A percentile compares a stretch with the other conserved stretches of the same genome.
phyloP scores from a whole-genome alignment of 2,329 filamentous ascomycete species.

The Pestalotiopsis sp. region DNA sequence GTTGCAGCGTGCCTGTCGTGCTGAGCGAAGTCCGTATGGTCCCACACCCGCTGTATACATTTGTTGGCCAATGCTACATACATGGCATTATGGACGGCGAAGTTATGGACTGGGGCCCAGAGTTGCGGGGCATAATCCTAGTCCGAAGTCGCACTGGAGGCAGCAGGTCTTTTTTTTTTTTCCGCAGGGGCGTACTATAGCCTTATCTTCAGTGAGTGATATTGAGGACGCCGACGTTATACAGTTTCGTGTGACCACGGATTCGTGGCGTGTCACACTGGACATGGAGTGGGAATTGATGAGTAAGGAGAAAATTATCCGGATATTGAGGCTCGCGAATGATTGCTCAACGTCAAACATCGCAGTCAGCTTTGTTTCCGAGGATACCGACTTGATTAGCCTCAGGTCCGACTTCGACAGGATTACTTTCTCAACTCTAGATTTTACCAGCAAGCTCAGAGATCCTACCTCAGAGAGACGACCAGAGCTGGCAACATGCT shows the following conservation, averaged over 20 bases:
- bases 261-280: no score
- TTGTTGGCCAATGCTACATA: not conserved
- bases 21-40: not conserved
- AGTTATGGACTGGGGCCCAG: not conserved
- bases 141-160: not conserved
- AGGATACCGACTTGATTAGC: not conserved
- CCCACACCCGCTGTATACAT: not conserved
- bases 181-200: no score
- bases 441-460: not conserved
- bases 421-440: not conserved
- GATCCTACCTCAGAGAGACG: not conserved
- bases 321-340: not conserved
- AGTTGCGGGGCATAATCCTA: not conserved
- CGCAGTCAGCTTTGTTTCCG: not conserved
- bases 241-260: no score
- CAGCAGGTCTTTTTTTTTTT: no score
- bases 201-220: no score
- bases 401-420: not conserved
- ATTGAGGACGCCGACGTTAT: no score
- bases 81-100: not conserved
- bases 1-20: not conserved
- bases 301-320: not conserved
- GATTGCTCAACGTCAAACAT: not conserved
- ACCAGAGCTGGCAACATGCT: not conserved
- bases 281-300: not conserved